phyloP scores from a whole-genome alignment of 2,329 filamentous ascomycete species.

The Pseudogymnoascus sp. region DNA sequence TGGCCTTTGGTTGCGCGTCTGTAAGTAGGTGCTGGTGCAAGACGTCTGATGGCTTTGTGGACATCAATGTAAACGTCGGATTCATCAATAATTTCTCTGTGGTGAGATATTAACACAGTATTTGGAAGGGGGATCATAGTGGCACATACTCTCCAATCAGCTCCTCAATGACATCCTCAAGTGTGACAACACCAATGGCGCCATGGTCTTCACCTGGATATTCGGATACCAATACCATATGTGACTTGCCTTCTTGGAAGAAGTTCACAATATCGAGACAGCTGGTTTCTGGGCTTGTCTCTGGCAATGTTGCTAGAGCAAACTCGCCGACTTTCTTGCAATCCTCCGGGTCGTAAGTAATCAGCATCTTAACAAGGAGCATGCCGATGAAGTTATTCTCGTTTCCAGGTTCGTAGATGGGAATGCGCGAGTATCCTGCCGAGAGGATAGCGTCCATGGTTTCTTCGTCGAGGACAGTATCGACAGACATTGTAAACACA shows the following conservation, averaged over 20 bases:
- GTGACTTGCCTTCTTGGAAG: slow-evolving; percentile 98
- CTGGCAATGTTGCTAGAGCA: slow-evolving; percentile 84
- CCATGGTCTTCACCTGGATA: slow-evolving; percentile 83
- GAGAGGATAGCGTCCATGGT: slow-evolving; percentile 93
- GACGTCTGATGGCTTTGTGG: slow-evolving; percentile 90
- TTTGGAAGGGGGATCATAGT: background rate
- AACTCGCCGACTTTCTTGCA: slow-evolving; percentile 81
- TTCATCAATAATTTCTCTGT: slow-evolving; percentile 94
- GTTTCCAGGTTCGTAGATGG: slow-evolving; percentile 82
- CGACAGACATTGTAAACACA: slow-evolving; percentile 93
- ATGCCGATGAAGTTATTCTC: slow-evolving; percentile 88
- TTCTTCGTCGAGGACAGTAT: slow-evolving; percentile 83
- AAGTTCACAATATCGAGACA: slow-evolving; percentile 99
- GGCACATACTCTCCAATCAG: slow-evolving; percentile 84
- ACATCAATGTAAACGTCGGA: slow-evolving; percentile 98
- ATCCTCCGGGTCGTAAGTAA: slow-evolving; percentile 97
- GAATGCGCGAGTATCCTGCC: slow-evolving; percentile 91
- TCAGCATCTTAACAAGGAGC: slow-evolving; percentile 96
- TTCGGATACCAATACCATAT: slow-evolving; percentile 95
- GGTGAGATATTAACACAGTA: slow-evolving; percentile 21
- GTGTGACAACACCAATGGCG: slow-evolving; percentile 84
- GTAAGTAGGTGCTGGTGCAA: slow-evolving; percentile 56
- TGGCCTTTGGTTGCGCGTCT: slow-evolving; percentile 35
- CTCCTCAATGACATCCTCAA: slow-evolving; percentile 98
- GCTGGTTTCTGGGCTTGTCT: slow-evolving; percentile 90